Percentiles rank a stretch among this genome's conserved stretches.
Conservation (phyloP, 2,329 filamentous ascomycete species). For the Ophiostoma fasciatum region DNA sequence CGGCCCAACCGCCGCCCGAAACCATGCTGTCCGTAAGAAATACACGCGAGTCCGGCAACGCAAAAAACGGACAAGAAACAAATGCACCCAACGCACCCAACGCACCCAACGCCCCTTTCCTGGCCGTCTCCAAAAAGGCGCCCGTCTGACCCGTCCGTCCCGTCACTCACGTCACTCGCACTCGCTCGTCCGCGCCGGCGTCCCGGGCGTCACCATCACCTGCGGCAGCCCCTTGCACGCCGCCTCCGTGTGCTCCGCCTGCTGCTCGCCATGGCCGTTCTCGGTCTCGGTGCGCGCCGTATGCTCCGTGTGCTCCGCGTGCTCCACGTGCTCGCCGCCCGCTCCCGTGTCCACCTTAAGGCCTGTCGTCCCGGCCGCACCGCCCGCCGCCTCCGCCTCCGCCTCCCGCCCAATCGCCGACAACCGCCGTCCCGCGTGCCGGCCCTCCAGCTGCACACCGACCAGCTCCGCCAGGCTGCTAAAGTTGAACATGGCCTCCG, state of each 20-base stretch:
- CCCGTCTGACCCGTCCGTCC: too few relatives aligned
- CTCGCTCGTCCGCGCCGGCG: constrained; percentile 21
- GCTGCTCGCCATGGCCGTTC: constrained; percentile 5
- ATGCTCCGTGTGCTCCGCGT: constrained; percentile 8
- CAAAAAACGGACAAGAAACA: too few relatives aligned
- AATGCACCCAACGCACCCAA: too few relatives aligned
- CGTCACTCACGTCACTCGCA: too few relatives aligned
- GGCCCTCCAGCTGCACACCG: constrained; percentile 43
- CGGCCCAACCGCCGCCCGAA: too few relatives aligned
- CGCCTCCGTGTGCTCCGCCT: too few relatives aligned
- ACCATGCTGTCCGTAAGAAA: too few relatives aligned
- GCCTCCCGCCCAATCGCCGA: constrained; percentile 16
- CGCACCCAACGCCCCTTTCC: too few relatives aligned
- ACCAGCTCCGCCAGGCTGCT: constrained; percentile 75
- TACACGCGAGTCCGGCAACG: too few relatives aligned
- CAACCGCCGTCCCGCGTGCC: constrained; percentile 22
- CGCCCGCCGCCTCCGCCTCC: constrained; percentile 2
- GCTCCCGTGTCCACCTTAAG: constrained; percentile 22
- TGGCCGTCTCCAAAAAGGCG: too few relatives aligned
- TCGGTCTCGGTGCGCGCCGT: background rate
- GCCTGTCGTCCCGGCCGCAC: constrained; percentile 1
- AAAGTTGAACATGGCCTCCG: constrained; percentile 85
- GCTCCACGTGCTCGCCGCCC: constrained; percentile 22
- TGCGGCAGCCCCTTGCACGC: constrained; percentile 21
- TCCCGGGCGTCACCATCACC: constrained; percentile 31